These are phyloP conservation scores for Tolypocladium amazonense DNA, from an alignment of 2,329 filamentous ascomycete species.

Conservation along the genomic window DNA sequence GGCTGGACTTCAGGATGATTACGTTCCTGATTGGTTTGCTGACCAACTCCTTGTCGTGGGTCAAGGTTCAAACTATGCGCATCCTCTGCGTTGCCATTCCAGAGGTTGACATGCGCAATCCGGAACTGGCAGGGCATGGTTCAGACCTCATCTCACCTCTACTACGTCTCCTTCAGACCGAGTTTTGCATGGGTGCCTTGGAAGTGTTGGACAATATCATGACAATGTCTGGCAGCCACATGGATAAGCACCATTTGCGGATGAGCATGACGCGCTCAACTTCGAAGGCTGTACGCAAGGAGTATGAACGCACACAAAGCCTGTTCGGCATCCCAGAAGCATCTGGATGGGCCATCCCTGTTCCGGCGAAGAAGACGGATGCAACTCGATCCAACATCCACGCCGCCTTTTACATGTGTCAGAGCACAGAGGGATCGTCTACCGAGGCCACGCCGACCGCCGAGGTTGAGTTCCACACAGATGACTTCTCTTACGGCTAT, in stretches of 20 bases:
- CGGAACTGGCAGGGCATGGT: constrained; percentile 81
- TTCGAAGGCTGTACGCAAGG: constrained; percentile 77
- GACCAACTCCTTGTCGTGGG: constrained; percentile 80
- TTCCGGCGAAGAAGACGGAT: constrained; percentile 81
- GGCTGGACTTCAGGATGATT: constrained; percentile 72
- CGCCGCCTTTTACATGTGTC: constrained; percentile 90
- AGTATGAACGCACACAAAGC: constrained; percentile 89
- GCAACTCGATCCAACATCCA: constrained; percentile 87
- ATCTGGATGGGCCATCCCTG: constrained; percentile 90
- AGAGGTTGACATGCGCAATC: constrained; percentile 84
- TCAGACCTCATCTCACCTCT: constrained; percentile 93
- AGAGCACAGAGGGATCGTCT: constrained; percentile 49
- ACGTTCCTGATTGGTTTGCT: constrained; percentile 86
- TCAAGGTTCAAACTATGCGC: constrained; percentile 88
- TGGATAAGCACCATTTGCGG: constrained; percentile 87
- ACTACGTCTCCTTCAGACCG: constrained; percentile 78
- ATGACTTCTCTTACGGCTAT: constrained; percentile 77
- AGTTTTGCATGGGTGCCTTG: constrained; percentile 85
- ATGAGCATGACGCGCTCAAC: constrained; percentile 97
- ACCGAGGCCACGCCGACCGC: constrained; percentile 60
- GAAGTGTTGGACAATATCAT: constrained; percentile 92
- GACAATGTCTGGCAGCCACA: constrained; percentile 81
- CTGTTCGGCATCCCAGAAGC: constrained; percentile 94
- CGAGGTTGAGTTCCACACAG: constrained; percentile 84
- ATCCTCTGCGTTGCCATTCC: constrained; percentile 77